Conservation (phyloP, 148 eudicot species). For the Vaccinium corymbosum region DNA sequence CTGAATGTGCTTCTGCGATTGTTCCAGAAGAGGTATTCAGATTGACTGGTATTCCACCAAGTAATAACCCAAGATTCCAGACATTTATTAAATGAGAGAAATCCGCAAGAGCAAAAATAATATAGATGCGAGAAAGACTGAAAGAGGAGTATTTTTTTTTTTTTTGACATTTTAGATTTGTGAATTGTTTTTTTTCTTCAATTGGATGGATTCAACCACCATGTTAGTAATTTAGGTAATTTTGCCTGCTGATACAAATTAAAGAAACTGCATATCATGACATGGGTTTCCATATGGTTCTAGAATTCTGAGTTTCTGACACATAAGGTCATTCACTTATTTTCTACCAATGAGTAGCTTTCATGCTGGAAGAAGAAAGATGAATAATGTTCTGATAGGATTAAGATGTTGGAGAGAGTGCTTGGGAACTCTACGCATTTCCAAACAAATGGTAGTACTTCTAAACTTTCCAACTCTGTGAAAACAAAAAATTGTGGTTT, state of each 20-base stretch:
- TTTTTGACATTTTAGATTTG: too few relatives aligned
- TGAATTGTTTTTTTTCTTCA: too few relatives aligned
- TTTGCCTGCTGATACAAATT: not conserved
- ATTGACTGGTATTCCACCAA: too few relatives aligned
- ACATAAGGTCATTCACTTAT: not conserved
- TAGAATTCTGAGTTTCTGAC: not conserved
- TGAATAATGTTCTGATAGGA: not conserved
- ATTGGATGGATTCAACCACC: constrained; percentile 6
- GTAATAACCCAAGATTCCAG: too few relatives aligned
- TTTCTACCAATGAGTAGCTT: not conserved
- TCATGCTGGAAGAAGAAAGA: not conserved
- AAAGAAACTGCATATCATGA: not conserved
- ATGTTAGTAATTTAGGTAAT: constrained; percentile 11
- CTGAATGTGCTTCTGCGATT: constrained; percentile 90
- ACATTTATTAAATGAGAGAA: too few relatives aligned
- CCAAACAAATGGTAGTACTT: not conserved
- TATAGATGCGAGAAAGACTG: too few relatives aligned
- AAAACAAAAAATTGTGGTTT: not conserved
- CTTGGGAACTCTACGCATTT: not conserved
- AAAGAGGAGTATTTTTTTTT: too few relatives aligned
- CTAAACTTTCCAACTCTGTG: not conserved
- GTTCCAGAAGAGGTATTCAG: constrained; percentile 92
- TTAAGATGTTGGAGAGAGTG: not conserved
- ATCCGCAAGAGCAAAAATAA: too few relatives aligned
- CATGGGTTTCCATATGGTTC: not conserved